Conservation (phyloP, 2,329 filamentous ascomycete species). For the Calonectria leucothoes region DNA sequence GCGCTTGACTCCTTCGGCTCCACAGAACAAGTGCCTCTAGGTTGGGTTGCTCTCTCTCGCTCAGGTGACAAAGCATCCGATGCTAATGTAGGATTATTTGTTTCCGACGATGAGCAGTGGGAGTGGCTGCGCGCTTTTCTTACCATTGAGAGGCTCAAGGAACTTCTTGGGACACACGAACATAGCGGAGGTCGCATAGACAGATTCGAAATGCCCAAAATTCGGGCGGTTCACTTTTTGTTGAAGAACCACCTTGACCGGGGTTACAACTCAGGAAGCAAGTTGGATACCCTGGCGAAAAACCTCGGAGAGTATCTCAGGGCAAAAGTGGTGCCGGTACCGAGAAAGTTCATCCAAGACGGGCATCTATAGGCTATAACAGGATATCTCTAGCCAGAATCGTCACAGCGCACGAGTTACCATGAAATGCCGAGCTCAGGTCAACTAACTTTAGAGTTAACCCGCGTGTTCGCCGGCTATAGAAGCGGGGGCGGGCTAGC, state of each 20-base stretch:
- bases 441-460: background rate
- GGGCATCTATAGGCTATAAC: constrained; percentile 39
- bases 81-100: constrained; percentile 56
- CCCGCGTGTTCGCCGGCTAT: constrained; percentile 3
- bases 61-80: constrained; percentile 53
- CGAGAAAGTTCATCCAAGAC: constrained; percentile 45
- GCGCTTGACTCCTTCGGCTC: constrained; percentile 28
- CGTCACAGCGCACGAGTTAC: background rate
- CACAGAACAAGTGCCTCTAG: constrained; percentile 35
- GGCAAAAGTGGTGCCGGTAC: constrained; percentile 43
- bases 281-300: constrained; percentile 47
- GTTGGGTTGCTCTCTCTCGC: constrained; percentile 38
- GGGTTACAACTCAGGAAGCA: constrained; percentile 26
- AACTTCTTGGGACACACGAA: constrained; percentile 45
- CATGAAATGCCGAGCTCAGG: background rate
- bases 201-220: constrained; percentile 40
- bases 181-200: constrained; percentile 50
- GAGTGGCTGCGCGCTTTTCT: constrained; percentile 55
- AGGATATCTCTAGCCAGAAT: background rate
- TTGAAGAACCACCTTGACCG: constrained; percentile 23
- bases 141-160: constrained; percentile 49
- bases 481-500: constrained; percentile 17
- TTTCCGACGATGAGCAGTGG: constrained; percentile 54
- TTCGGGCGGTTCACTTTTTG: constrained; percentile 25
- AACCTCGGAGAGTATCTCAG: constrained; percentile 45